Evolutionary conservation across 2,329 filamentous ascomycete species (phyloP), one percentile per base, ranked within the genome.

Genomic region (Blastomyces parvus): DNA sequence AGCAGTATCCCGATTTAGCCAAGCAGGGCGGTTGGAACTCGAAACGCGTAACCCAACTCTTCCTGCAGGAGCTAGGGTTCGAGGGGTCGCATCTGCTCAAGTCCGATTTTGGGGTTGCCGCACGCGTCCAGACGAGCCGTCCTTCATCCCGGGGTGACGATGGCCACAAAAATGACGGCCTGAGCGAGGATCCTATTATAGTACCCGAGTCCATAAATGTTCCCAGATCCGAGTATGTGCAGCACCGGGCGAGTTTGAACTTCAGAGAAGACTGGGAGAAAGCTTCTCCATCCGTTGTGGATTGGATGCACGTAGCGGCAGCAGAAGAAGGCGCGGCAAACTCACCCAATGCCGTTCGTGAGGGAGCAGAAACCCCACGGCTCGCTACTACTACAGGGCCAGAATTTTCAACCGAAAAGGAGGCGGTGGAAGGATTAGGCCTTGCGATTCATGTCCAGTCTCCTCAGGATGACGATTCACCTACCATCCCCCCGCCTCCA

Each of bases 31-130:
- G 79, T 42, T 84, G 82, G 79, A 80, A 82, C 60, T 80, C 81
- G 1, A 81, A 80, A 63, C 80, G 81, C 63, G 80, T 82, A 2
- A 82, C 80, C 2, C 80, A 82, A 64, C 76, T 82, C n/a, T 84
- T 83, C 69, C 71, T 85, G 5, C 78, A 82, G 63, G 76, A 82
- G 64, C 69, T 82, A 64, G 69, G 70, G 53, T 68, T 69, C 14
- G 69, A 71, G 19, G 68, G 65, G 27, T 61, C 67, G 65, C 64
- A 69, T 63, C 44, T 66, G 25, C 62, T 65, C 42, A 59, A 59
- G 19, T 59, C 57, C 3, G 57, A 59, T 46, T 59, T 59, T 33
- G 59, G 58, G 68, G 59, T 64, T 44, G 60, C 48, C 1, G 38
- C 60, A 33, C 50, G 52, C 7, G 59, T 61, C 48, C 58, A 64